Percentiles rank a stretch among this genome's conserved stretches.
Conservation (phyloP, 345 rosid species). For the Linum lewisii region DNA sequence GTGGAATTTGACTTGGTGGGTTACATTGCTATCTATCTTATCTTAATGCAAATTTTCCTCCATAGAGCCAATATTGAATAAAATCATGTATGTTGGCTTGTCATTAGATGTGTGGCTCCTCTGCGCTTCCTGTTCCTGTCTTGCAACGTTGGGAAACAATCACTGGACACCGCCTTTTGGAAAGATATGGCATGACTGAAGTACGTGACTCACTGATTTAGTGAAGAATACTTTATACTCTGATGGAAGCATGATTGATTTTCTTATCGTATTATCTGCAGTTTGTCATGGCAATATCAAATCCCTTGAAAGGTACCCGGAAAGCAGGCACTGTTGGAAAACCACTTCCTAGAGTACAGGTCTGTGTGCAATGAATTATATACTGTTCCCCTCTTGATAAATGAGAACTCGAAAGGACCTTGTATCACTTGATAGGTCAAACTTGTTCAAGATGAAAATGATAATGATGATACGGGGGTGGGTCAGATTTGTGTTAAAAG, state of each 20-base stretch:
- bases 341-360: slow-evolving; percentile 95
- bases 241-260: neutral
- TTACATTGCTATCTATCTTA: no score
- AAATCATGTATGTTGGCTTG: neutral
- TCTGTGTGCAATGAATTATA: slow-evolving; percentile 19
- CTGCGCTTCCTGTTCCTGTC: slow-evolving; percentile 90
- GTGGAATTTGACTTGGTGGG: neutral
- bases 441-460: slow-evolving; percentile 49
- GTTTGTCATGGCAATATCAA: slow-evolving; percentile 96
- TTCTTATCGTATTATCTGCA: slow-evolving; percentile 18
- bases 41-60: slow-evolving; percentile 2
- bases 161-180: slow-evolving; percentile 91
- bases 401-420: neutral
- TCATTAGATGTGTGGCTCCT: slow-evolving; percentile 87
- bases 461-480: slow-evolving; percentile 34
- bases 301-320: slow-evolving; percentile 65
- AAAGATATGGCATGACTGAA: slow-evolving; percentile 99
- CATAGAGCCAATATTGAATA: slow-evolving; percentile 1
- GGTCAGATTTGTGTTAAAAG: slow-evolving; percentile 91
- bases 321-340: slow-evolving; percentile 96
- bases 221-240: neutral
- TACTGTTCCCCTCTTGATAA: neutral
- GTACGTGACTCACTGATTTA: slow-evolving; percentile 24
- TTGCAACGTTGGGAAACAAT: slow-evolving; percentile 93
- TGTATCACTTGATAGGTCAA: slow-evolving; percentile 40